These are phyloP conservation scores for Eustoma russellianum DNA, from an alignment of 257 asterid genomes.

Conservation along the genomic window DNA sequence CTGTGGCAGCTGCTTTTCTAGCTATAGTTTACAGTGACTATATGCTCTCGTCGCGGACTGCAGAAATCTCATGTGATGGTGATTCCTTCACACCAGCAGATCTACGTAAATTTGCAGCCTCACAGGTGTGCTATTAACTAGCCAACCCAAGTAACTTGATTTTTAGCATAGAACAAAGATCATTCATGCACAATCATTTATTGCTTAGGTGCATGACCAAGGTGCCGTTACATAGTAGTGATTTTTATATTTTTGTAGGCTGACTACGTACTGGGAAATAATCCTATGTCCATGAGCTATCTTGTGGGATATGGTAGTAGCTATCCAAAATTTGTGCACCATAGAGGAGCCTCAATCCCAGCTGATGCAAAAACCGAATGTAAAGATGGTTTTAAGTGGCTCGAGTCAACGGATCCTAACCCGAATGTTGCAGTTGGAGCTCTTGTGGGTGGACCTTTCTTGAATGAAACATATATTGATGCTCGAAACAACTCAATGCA, in stretches of 20 bases:
- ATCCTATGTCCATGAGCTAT: constrained; percentile 72
- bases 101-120: constrained; percentile 56
- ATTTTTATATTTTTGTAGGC: constrained; percentile 29
- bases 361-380: constrained; percentile 39
- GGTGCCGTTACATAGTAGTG: neutral
- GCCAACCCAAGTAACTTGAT: neutral
- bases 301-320: constrained; percentile 73
- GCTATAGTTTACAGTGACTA: constrained; percentile 70
- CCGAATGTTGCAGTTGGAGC: constrained; percentile 79
- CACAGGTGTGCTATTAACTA: constrained; percentile 43
- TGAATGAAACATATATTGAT: constrained; percentile 60
- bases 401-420: constrained; percentile 48
- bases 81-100: constrained; percentile 33
- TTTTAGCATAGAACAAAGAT: neutral
- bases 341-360: constrained; percentile 92
- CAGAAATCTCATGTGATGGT: constrained; percentile 45
- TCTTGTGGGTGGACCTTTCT: constrained; percentile 86
- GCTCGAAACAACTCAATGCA: constrained; percentile 82
- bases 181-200: neutral
- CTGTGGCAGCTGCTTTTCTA: constrained; percentile 76
- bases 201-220: neutral
- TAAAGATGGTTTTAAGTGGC: constrained; percentile 82
- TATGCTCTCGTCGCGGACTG: constrained; percentile 64
- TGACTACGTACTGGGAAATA: constrained; percentile 67
- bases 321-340: constrained; percentile 78